Percentiles rank a stretch among this genome's conserved stretches.
phyloP scores from a whole-genome alignment of 2,329 filamentous ascomycete species.

The Colletotrichum shisoi region DNA sequence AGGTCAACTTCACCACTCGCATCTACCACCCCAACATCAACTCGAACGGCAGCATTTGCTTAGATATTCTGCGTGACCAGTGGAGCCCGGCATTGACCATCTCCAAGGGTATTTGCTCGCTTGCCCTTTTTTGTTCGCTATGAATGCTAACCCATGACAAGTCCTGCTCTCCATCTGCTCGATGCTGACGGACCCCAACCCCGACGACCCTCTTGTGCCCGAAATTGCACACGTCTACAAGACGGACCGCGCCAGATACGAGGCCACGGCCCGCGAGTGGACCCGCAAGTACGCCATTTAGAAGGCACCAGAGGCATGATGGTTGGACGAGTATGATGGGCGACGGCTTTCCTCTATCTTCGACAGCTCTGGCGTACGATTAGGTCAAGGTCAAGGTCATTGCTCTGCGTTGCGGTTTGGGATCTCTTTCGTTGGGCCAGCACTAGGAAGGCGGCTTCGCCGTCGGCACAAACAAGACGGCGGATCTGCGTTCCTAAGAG shows the following conservation, averaged over 20 bases:
- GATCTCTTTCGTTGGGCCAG: slow-evolving; percentile 36
- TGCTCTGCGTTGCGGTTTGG: slow-evolving; percentile 39
- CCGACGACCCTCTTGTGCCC: slow-evolving; percentile 96
- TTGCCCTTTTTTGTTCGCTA: background rate
- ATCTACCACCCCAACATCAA: slow-evolving; percentile 99
- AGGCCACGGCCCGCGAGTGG: slow-evolving; percentile 97
- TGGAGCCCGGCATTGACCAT: slow-evolving; percentile 99
- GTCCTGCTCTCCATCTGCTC: slow-evolving; percentile 99
- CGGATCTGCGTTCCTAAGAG: slow-evolving; percentile 29
- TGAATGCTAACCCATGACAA: slow-evolving; percentile 49
- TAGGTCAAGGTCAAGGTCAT: slow-evolving; percentile 37
- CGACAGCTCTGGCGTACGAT: slow-evolving; percentile 38
- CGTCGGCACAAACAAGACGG: slow-evolving; percentile 19
- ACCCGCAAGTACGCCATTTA: slow-evolving; percentile 98
- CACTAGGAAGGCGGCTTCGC: slow-evolving; percentile 18
- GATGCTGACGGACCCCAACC: slow-evolving; percentile 99
- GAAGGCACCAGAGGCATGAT: slow-evolving; percentile 40
- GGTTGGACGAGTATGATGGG: slow-evolving; percentile 35
- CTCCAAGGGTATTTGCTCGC: slow-evolving; percentile 78
- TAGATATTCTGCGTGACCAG: slow-evolving; percentile 98
- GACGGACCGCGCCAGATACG: slow-evolving; percentile 94
- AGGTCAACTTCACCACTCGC: slow-evolving; percentile 99
- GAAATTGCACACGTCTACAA: slow-evolving; percentile 99
- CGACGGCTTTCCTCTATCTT: slow-evolving; percentile 38
- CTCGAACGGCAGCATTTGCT: slow-evolving; percentile 98